Evolutionary conservation across 2,329 filamentous ascomycete species (phyloP).

Genomic region (Botrytis medusae): DNA sequence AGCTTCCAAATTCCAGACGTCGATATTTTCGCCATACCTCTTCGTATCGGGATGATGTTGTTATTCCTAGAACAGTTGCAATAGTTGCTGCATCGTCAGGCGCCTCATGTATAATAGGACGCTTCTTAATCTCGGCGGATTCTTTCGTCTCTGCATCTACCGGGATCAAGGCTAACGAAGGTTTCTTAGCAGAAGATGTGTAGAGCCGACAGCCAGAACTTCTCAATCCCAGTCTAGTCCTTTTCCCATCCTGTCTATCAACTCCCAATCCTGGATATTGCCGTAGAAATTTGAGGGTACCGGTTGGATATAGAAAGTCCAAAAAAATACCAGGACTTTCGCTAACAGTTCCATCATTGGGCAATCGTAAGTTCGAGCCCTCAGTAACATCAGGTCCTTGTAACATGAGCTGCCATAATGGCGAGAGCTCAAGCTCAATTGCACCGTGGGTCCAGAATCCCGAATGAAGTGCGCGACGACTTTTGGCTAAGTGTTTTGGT

Average conservation of each 20-base stretch:
- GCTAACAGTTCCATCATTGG: constrained; percentile 20
- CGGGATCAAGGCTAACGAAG: constrained; percentile 11
- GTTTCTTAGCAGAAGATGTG: constrained; percentile 37
- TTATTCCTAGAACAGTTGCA: constrained; percentile 26
- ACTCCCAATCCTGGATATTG: constrained; percentile 34
- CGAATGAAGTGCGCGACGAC: constrained; percentile 52
- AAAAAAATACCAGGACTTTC: constrained; percentile 35
- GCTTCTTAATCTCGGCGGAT: background rate
- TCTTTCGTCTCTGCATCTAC: constrained; percentile 3
- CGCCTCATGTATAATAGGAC: background rate
- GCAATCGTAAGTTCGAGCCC: constrained; percentile 22
- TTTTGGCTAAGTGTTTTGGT: constrained; percentile 38
- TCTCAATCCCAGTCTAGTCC: constrained; percentile 25
- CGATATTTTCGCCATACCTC: constrained; percentile 46
- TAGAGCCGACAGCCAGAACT: constrained; percentile 39
- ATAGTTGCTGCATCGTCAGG: constrained; percentile 16
- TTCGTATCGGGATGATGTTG: constrained; percentile 37
- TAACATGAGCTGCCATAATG: constrained; percentile 37
- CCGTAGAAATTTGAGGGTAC: constrained; percentile 42
- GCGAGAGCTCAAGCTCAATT: constrained; percentile 38
- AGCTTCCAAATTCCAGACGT: constrained; percentile 23
- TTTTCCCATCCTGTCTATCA: constrained; percentile 33
- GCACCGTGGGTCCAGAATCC: constrained; percentile 57
- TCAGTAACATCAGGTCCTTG: constrained; percentile 27
- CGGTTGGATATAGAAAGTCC: constrained; percentile 45